Conservation (phyloP, 306 rosid genomes). For the Dalbergia cochinchinensis region DNA sequence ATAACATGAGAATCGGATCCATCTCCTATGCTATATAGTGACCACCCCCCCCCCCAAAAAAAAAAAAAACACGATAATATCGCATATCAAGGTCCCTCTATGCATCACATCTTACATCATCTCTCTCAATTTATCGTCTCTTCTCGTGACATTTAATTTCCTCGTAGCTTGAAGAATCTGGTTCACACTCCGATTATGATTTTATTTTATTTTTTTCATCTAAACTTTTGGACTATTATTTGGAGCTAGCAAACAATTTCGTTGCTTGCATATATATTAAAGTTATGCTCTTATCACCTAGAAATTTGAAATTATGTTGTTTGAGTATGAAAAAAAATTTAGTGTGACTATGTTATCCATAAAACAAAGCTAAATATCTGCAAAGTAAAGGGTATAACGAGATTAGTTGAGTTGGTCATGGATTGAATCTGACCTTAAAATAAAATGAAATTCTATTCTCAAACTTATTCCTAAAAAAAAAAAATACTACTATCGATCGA, state of each 20-base stretch:
- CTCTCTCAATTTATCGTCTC: constrained; percentile 9
- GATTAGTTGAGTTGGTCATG: not conserved
- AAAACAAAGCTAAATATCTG: not conserved
- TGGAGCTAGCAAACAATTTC: not conserved
- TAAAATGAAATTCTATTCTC: not conserved
- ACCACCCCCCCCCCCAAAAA: no score
- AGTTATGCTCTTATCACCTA: not conserved
- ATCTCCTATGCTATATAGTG: not conserved
- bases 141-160: not conserved
- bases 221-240: not conserved
- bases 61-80: not conserved
- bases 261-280: not conserved
- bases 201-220: not conserved
- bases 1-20: not conserved
- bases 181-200: not conserved
- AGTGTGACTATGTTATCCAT: not conserved
- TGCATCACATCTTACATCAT: not conserved
- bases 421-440: not conserved
- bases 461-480: no score
- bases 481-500: no score
- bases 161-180: not conserved
- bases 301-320: not conserved
- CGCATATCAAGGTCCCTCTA: not conserved
- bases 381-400: not conserved
- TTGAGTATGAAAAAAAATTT: not conserved